These are phyloP conservation scores for Priceomyces melissophilus DNA, from an alignment of 805 yeast species.

Conservation along the genomic window DNA sequence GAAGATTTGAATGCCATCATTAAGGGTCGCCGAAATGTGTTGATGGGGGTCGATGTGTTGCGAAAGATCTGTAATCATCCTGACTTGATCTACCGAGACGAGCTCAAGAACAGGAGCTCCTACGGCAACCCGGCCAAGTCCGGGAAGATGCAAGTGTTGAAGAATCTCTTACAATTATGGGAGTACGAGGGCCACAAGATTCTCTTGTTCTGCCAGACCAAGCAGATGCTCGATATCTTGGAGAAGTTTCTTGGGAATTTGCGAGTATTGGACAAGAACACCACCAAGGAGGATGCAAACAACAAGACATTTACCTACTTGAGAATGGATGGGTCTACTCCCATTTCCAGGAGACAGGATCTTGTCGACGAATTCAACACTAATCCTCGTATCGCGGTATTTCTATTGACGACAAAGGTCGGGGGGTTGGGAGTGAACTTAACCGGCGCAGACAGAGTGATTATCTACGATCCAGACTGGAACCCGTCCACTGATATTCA, in stretches of 20 bases:
- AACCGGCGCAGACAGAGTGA: slow-evolving; percentile 93
- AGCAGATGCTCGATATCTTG: slow-evolving; percentile 88
- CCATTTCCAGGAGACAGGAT: slow-evolving; percentile 68
- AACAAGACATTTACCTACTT: slow-evolving; percentile 44
- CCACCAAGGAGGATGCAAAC: slow-evolving; percentile 6
- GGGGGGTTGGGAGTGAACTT: slow-evolving; percentile 94
- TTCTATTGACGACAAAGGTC: slow-evolving; percentile 86
- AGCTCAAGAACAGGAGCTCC: slow-evolving; percentile 28
- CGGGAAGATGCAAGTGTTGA: slow-evolving; percentile 89
- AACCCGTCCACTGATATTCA: slow-evolving; percentile 97
- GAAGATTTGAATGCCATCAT: slow-evolving; percentile 70
- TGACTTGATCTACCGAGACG: slow-evolving; percentile 59
- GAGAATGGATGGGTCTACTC: slow-evolving; percentile 94
- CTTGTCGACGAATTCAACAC: slow-evolving; percentile 80
- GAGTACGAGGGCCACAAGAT: slow-evolving; percentile 71
- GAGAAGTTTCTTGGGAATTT: slow-evolving; percentile 56
- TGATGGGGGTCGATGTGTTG: slow-evolving; percentile 85
- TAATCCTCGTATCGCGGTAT: slow-evolving; percentile 55
- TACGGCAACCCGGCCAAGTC: slow-evolving; percentile 63
- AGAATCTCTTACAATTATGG: slow-evolving; percentile 75
- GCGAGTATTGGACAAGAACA: slow-evolving; percentile 20
- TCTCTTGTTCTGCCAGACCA: slow-evolving; percentile 84
- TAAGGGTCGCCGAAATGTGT: slow-evolving; percentile 73
- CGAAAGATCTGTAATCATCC: slow-evolving; percentile 97
- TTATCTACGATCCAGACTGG: slow-evolving; percentile 97